Evolutionary conservation across 1,284 basidiomycete species (phyloP).

Genomic region (Trichosporon sp.): DNA sequence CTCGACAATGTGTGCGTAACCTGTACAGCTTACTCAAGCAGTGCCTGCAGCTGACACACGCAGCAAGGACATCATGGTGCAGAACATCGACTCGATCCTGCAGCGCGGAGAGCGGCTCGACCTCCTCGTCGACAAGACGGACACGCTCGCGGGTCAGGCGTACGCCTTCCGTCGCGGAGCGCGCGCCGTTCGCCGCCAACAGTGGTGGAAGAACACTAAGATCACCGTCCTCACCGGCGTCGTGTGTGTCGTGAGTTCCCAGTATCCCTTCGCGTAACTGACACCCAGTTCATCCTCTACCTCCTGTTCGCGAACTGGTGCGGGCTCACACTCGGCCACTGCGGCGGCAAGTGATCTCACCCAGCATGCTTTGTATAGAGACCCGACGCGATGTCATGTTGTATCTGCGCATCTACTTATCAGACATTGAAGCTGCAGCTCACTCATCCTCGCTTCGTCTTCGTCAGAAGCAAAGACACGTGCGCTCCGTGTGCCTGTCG

Average conservation of each 20-base stretch:
- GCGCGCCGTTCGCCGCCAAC: slow-evolving; percentile 78
- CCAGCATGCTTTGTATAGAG: slow-evolving; percentile 25
- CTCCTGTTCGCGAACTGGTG: slow-evolving; percentile 82
- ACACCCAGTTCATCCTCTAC: slow-evolving; percentile 69
- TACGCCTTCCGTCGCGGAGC: slow-evolving; percentile 94
- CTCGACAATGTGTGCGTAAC: slow-evolving; percentile 71
- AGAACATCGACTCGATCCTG: slow-evolving; percentile 88
- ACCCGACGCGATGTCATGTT: slow-evolving; percentile 23
- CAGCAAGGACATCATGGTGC: slow-evolving; percentile 92
- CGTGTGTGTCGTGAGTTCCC: slow-evolving; percentile 70
- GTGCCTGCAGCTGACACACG: not conserved
- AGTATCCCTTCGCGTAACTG: slow-evolving; percentile 15
- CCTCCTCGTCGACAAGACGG: slow-evolving; percentile 94
- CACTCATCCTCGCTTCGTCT: not conserved
- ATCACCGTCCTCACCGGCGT: slow-evolving; percentile 71
- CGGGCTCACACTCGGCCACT: slow-evolving; percentile 62
- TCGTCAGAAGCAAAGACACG: not conserved
- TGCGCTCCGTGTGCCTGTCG: no score
- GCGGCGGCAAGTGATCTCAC: slow-evolving; percentile 23
- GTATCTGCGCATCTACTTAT: slow-evolving; percentile 16
- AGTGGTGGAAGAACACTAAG: slow-evolving; percentile 95
- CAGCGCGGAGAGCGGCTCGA: slow-evolving; percentile 93
- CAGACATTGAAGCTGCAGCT: not conserved
- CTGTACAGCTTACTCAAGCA: not conserved
- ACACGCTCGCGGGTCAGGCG: slow-evolving; percentile 90